Percentiles rank a stretch among this genome's conserved stretches.
These are phyloP conservation scores for Pseudonitzschia multiseries DNA, from an alignment of 108 stramenopile genomes.

Conservation along the genomic window DNA sequence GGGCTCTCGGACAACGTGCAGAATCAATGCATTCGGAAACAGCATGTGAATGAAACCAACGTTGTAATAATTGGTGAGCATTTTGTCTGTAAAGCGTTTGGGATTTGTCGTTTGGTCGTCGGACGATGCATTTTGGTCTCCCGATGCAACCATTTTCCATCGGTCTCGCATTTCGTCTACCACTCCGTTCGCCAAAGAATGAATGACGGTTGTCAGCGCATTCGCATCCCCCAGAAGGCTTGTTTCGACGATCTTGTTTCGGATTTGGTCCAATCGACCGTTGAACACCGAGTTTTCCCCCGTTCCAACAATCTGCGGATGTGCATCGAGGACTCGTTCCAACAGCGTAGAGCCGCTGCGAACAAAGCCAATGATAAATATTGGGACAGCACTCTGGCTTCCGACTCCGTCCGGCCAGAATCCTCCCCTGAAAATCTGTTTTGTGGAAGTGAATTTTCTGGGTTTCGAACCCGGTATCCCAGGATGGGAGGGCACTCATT, in stretches of 20 bases:
- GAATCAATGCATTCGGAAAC: conserved; percentile 83
- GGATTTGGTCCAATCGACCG: conserved; percentile 61
- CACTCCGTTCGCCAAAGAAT: conserved; percentile 61
- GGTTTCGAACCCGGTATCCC: conserved; percentile 47
- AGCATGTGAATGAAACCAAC: conserved; percentile 89
- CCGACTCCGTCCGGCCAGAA: conserved; percentile 74
- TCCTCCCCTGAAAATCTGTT: conserved; percentile 56
- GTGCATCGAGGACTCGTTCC: conserved; percentile 83
- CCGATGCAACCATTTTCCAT: conserved; percentile 57
- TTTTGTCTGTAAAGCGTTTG: conserved; percentile 80
- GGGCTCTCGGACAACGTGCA: conserved; percentile 80
- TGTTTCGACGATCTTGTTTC: conserved; percentile 69
- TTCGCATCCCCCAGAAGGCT: conserved; percentile 44
- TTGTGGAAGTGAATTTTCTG: conserved; percentile 56
- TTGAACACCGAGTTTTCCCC: conserved; percentile 92
- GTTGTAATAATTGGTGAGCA: conserved; percentile 83
- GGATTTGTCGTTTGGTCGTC: conserved; percentile 15
- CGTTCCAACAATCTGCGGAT: conserved; percentile 79
- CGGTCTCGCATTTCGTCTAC: conserved; percentile 62
- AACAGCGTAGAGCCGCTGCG: conserved; percentile 84
- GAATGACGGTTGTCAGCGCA: conserved; percentile 40
- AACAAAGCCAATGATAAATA: conserved; percentile 90
- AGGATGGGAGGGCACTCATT: conserved; percentile 59
- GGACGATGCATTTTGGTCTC: neutral
- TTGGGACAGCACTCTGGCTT: conserved; percentile 55